Conservation (phyloP, 768 basidiomycete species). For the Tulasnella sp. region DNA sequence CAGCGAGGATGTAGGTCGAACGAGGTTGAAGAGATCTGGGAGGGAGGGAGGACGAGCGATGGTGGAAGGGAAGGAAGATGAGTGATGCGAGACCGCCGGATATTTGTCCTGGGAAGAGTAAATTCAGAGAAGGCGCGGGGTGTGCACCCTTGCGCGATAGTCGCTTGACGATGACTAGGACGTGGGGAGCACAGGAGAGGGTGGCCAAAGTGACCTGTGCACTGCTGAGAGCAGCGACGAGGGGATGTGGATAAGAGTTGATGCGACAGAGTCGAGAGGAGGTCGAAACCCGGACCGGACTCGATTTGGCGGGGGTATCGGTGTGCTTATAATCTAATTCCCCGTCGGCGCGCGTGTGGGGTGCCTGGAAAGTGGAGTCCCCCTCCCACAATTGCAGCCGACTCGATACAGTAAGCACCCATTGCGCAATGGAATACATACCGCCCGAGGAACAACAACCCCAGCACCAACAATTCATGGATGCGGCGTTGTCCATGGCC, state of each 20-base stretch:
- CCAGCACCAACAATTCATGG: constrained; percentile 54
- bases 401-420: background rate
- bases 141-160: background rate
- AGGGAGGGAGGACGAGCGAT: background rate
- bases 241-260: background rate
- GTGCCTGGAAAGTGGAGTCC: background rate
- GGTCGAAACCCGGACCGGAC: background rate
- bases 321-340: background rate
- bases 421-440: constrained; percentile 18
- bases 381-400: background rate
- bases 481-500: constrained; percentile 69
- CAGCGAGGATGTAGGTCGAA: background rate
- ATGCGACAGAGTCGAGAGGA: background rate
- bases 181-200: background rate
- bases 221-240: background rate
- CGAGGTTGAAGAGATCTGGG: background rate
- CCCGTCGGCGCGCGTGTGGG: background rate
- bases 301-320: background rate
- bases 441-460: constrained; percentile 27
- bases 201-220: background rate
- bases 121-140: background rate
- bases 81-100: background rate
- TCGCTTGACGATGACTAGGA: background rate
- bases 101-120: background rate
- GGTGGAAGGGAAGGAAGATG: background rate